These are phyloP conservation scores for Phytophthora colocasiae DNA, from an alignment of 352 stramenopile species.

Conservation along the genomic window DNA sequence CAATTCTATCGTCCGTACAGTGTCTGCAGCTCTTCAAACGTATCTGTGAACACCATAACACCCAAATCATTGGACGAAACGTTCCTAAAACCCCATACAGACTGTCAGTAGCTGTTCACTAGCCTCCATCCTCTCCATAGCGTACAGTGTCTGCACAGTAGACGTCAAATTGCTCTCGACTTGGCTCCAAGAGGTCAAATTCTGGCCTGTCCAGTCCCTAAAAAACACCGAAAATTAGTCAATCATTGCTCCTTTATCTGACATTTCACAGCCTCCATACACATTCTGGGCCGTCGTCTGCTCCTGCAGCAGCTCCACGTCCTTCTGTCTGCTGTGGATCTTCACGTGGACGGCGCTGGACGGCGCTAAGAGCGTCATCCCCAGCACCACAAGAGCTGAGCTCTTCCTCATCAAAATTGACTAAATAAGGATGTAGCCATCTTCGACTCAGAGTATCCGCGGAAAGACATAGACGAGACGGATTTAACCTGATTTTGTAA, in stretches of 20 bases:
- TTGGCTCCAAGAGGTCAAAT: slow-evolving; percentile 27
- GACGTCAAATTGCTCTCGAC: slow-evolving; percentile 31
- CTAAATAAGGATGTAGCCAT: slow-evolving; percentile 9
- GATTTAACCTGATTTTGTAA: background rate
- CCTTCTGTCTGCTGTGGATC: slow-evolving; percentile 1
- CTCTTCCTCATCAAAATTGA: slow-evolving; percentile 16
- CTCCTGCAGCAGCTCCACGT: background rate
- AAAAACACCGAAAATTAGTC: no score
- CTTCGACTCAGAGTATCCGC: background rate
- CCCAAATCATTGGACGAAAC: slow-evolving; percentile 30
- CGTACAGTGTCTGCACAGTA: slow-evolving; percentile 25
- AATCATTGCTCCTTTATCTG: no score
- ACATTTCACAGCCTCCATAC: background rate
- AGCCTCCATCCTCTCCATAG: background rate
- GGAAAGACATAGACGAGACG: no score
- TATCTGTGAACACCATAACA: slow-evolving; percentile 26
- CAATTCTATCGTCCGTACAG: slow-evolving; percentile 18
- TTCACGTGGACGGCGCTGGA: slow-evolving; percentile 14
- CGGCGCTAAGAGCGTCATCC: background rate
- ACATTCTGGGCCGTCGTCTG: slow-evolving; percentile 3
- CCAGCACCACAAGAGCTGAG: background rate
- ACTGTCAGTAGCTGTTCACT: background rate
- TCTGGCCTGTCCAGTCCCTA: slow-evolving; percentile 25
- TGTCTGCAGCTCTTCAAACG: slow-evolving; percentile 30
- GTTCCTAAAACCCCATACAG: slow-evolving; percentile 16